A percentile compares a stretch with the other conserved stretches of the same genome.
Conservation (phyloP, 2,329 filamentous ascomycete genomes). For the Periconia sp. region DNA sequence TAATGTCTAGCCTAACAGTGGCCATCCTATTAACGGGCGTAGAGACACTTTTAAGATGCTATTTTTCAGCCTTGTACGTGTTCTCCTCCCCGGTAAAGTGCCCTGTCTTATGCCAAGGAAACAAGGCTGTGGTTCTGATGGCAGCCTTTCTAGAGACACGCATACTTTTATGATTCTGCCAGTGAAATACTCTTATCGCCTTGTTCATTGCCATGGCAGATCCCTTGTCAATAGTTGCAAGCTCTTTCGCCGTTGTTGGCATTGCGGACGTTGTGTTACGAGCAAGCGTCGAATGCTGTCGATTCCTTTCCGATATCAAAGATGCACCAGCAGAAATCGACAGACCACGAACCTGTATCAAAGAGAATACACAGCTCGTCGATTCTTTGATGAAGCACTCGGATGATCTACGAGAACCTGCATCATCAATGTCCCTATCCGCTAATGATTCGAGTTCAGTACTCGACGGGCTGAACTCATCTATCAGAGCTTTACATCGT, state of each 20-base stretch:
- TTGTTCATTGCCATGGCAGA: background rate
- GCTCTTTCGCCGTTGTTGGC: conserved; percentile 22
- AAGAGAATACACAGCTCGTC: conserved; percentile 4
- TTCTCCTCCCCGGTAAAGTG: no score
- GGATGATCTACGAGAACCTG: background rate
- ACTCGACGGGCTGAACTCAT: background rate
- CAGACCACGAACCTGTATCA: conserved; percentile 9
- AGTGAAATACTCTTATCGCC: no score
- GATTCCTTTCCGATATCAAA: conserved; percentile 16
- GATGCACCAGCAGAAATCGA: conserved; percentile 17
- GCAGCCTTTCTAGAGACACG: no score
- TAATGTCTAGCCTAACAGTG: no score
- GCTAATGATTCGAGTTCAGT: no score
- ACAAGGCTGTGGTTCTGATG: no score
- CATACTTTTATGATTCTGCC: no score
- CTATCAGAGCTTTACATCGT: background rate
- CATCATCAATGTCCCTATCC: no score
- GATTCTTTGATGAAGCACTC: background rate
- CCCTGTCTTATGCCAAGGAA: no score
- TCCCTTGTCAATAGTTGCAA: conserved; percentile 7
- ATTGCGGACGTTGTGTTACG: conserved; percentile 20
- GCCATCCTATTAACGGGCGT: no score
- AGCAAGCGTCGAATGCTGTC: conserved; percentile 15
- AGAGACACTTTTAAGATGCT: no score
- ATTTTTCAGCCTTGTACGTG: no score